A percentile compares a stretch with the other conserved stretches of the same genome.
Conservation (phyloP, 2,329 filamentous ascomycete genomes). For the Periconia digitata region DNA sequence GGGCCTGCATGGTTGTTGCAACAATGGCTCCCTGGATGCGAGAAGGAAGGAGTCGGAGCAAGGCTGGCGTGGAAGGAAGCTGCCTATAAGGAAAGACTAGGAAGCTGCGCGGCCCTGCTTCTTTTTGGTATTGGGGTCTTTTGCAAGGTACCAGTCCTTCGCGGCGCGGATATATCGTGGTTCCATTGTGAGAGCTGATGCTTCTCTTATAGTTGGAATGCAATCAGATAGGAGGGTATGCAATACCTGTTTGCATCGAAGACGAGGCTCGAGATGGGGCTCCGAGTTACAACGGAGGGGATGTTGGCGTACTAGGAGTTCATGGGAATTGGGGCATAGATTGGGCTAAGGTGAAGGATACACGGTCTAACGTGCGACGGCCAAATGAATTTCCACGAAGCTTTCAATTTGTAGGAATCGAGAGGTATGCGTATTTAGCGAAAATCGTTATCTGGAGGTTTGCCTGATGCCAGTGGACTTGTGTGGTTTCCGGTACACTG, state of each 20-base stretch:
- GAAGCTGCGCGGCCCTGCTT: background rate
- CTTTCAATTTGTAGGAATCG: background rate
- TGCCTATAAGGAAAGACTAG: background rate
- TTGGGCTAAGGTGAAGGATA: background rate
- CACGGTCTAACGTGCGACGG: background rate
- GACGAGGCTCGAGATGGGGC: no score
- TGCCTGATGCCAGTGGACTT: background rate
- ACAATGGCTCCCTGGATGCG: background rate
- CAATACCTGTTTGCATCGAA: no score
- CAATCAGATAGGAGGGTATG: background rate
- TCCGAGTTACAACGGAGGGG: background rate
- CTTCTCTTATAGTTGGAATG: background rate
- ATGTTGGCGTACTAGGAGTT: background rate
- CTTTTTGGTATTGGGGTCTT: background rate
- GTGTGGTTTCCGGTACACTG: background rate
- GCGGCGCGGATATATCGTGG: background rate
- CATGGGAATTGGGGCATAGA: background rate
- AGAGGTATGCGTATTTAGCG: background rate
- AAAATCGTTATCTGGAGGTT: background rate
- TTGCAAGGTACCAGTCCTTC: background rate
- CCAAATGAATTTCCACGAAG: background rate
- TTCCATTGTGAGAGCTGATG: background rate
- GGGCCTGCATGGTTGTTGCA: conserved; percentile 6
- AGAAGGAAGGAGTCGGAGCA: background rate
- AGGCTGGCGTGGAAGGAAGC: background rate